Conservation (phyloP, 441 rosid genomes). For the Hura crepitans region DNA sequence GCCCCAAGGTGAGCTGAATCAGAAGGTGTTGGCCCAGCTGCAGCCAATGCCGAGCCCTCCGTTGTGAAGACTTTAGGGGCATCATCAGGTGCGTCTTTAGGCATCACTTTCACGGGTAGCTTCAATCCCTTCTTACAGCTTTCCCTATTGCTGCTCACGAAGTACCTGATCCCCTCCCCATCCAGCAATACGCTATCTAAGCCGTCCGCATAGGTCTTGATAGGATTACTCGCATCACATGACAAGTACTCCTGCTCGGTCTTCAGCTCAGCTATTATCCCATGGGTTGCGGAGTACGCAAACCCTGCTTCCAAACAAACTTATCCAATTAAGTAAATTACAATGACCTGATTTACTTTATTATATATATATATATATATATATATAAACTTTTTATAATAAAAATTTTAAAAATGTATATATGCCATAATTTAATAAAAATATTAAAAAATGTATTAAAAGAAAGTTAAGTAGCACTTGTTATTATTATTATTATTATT, state of each 20-base stretch:
- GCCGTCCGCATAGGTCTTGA: conserved; percentile 43
- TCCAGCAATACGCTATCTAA: conserved; percentile 31
- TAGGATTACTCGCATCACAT: conserved; percentile 45
- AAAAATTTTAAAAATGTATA: no score
- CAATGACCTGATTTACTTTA: not conserved
- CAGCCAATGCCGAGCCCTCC: not conserved
- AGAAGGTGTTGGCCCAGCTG: conserved; percentile 35
- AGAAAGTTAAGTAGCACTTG: no score
- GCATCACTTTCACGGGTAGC: conserved; percentile 44
- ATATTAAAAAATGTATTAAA: no score
- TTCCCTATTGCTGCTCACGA: conserved; percentile 34
- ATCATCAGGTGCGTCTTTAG: not conserved
- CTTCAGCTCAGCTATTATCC: conserved; percentile 42
- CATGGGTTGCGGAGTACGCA: conserved; percentile 45
- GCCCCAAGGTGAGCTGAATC: conserved; percentile 20
- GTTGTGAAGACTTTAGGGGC: conserved; percentile 3
- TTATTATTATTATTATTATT: no score
- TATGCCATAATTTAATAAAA: no score
- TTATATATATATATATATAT: no score
- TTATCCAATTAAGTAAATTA: not conserved
- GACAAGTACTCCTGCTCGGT: conserved; percentile 42
- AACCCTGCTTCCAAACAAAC: conserved; percentile 36
- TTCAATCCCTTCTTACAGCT: conserved; percentile 51
- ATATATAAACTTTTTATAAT: no score
- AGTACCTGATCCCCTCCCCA: conserved; percentile 48